Base-by-base conservation (phyloP, 2,329 filamentous ascomycete species). In the Ophiognomonia clavigignenti-juglandacearum region DNA sequence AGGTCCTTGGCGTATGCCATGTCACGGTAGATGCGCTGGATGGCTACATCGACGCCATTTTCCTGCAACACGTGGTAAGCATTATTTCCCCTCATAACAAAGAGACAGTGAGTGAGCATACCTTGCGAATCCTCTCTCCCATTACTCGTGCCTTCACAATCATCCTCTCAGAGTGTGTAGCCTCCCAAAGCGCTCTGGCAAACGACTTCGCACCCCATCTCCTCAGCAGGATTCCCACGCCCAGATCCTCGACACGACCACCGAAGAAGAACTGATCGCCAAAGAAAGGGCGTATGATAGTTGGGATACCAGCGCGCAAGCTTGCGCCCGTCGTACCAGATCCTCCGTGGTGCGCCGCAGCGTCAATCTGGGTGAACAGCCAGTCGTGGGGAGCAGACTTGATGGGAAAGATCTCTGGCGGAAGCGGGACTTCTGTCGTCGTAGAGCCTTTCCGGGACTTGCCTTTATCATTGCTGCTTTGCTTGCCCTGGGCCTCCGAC, bases 241-340 rank as follows among this genome's bases (percentile, higher is more conserved):
- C 92, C 6, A 98, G 74, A 59, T 97, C 92, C 64, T 97, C 90
- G 1, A 97, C 86, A 4, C 93, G 79, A 24, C 77, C 80, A 6
- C 90, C 93, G 58, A 95, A 97, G 73, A 98, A 98, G 74, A 86
- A 96, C 62, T 98, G 93, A 59, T 98, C 93, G 5, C 93, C 93
- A 61, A 98, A 98, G 72, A 97, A 98, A 0, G 93, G 93, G 52
- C 92, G 88, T 61, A 97, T 86, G 54, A 98, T 91, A 0, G 93
- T 97, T 0, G 93, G 93, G 5, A 96, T 81, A 2, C 93, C 93
- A 1, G 91, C 91, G 43, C 93, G 79, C 40, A 98, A 72, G 64
- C 89, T 95, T 1, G 93, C 93, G 2, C 93, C 93, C 0, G 93
- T 98, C 0, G 93, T 98, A 2, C 93, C 93, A 4, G 90, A 88